These are phyloP conservation scores for Salix viminalis DNA, from an alignment of 345 rosid genomes.

Conservation along the genomic window DNA sequence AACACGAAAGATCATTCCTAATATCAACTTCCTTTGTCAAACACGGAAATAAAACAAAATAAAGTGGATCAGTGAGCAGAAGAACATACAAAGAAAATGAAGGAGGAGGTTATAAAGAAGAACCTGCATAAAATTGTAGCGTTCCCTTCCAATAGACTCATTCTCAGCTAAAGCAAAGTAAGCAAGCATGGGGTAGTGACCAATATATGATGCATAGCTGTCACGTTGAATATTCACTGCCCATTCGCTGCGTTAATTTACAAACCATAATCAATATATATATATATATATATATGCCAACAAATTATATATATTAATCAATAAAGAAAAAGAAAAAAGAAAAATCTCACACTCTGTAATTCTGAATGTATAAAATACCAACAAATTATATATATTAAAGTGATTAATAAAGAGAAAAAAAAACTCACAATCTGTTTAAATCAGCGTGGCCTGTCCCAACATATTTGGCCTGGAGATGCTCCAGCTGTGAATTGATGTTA, in stretches of 20 bases:
- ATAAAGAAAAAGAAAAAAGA: neutral
- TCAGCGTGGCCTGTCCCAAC: slow-evolving; percentile 97
- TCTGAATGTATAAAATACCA: too few relatives aligned
- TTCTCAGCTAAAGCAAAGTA: slow-evolving; percentile 89
- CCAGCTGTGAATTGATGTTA: slow-evolving; percentile 96
- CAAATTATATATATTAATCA: neutral
- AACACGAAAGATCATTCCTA: neutral
- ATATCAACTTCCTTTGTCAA: neutral
- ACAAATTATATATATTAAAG: too few relatives aligned
- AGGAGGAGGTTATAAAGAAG: neutral
- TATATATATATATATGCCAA: too few relatives aligned
- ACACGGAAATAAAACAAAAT: neutral
- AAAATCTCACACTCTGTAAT: slow-evolving; percentile 60
- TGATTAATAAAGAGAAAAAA: neutral
- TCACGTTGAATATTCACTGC: slow-evolving; percentile 90
- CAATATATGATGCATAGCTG: slow-evolving; percentile 84
- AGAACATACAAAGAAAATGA: neutral
- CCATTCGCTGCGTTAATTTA: slow-evolving; percentile 60
- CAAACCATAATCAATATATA: neutral
- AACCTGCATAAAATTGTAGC: slow-evolving; percentile 88
- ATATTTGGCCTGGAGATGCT: slow-evolving; percentile 96
- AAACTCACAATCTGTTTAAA: slow-evolving; percentile 76
- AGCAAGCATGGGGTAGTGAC: slow-evolving; percentile 76
- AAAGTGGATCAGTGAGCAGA: neutral
- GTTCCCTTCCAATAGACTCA: slow-evolving; percentile 87